Evolutionary conservation across 257 asterid genomes (phyloP), one percentile per base, ranked within the genome.

Genomic region (Sherardia arvensis): DNA sequence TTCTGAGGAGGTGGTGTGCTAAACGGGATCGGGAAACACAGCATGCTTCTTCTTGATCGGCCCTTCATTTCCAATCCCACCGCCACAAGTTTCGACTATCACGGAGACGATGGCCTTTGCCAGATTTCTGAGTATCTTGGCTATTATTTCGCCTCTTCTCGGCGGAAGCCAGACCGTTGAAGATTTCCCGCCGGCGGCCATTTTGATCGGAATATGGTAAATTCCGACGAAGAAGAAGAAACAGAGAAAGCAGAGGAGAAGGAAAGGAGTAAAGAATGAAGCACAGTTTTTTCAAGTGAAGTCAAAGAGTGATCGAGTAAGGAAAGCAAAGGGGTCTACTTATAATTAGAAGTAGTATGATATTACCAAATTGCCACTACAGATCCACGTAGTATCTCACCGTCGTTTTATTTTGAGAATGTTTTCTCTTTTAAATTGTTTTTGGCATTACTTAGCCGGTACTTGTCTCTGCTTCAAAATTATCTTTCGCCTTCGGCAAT

Each of bases 61-160:
- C 1, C 40, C 30, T 28, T 26, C 34, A 8, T 17, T 69, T 23
- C 22, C 56, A 53, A 32, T 53, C 23, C 22, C 62, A 53, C 63
- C 62, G 9, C 5, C 12, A 20, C 57, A 36, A 14, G 32, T 30
- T 18, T 26, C 59, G 11, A 57, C 49, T 0, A 43, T 15, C 5
- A 43, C 9, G 15, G 63, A 36, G 36, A 34, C 59, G 20, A 70
- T 40, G 9, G 65, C 69, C 23, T 43, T 38, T 28, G 17, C 32
- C 3, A 68, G 3, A 48, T 34, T 40, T 40, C 55, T 29, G 43
- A 68, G 54, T 20, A 70, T 70, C 65, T 62, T 40, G 14, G 26
- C 62, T 28, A 62, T 70, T 29, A 70, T 54, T 48, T 27, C 26
- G 5, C 74, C 74, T 14, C 69, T 70, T 20, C 53, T 62, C n/a